Base-by-base conservation (phyloP, 1,139 yeast species). In the Suhomyces bribrorum region DNA sequence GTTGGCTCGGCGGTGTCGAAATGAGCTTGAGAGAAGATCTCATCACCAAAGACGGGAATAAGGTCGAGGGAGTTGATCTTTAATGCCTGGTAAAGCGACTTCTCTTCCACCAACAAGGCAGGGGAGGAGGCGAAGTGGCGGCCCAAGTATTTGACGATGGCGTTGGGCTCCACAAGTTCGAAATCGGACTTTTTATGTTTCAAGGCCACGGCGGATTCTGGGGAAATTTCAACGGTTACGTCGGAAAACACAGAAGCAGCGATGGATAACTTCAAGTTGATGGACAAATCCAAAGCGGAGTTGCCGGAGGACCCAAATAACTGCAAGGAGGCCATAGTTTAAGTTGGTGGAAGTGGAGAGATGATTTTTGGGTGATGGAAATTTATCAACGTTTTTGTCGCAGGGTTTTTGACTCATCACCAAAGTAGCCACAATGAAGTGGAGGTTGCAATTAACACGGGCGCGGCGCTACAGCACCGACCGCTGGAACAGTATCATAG, bases 81-180 rank as follows among this genome's bases (percentile, higher is more conserved):
- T 38, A 46, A 25, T 8, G 48, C 40, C 2, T 23, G 24, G 40
- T 50, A 45, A 38, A 58, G 45, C 12, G 44, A 55, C 39, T 52
- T 57, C 56, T 60, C 77, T 59, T 57, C 77, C 25, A 49, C 48
- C 7, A 40, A 34, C 24, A 61, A 44, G 17, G 58, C 51, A 2
- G 48, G 41, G 37, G 61, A 47, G 44, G 45, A 55, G 5, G 56
- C 48, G 44, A 74, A 81, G 48, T 75, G 79, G 15, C 70, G 63
- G 34, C 79, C 66, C 44, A 84, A 67, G 54, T 78, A 87, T 59
- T 83, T 80, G 42, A 87, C 89, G 43, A 89, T 84, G 16, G 97
- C 86, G 59, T 89, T 87, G 24, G 94, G 77, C 61, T 88, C 96
- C 45, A 77, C 66, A 49, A 89, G 72, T 49, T 73, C 76, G 41